A percentile compares a stretch with the other conserved stretches of the same genome.
Evolutionary conservation across 1,139 yeast species (phyloP).

Genomic region (Debaryomyces fabryi): DNA sequence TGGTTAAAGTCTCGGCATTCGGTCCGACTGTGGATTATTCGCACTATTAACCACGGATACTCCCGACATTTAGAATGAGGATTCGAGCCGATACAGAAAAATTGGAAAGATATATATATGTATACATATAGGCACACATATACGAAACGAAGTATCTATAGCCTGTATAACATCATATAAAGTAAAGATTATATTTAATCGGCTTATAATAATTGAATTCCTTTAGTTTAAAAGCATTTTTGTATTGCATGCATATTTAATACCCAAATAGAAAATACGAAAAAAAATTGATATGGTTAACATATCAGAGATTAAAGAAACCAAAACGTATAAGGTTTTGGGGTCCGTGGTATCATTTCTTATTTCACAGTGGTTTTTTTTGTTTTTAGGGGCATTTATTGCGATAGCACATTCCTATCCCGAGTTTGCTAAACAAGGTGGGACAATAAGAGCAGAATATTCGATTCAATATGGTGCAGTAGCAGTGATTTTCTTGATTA

Average conservation of each 20-base stretch:
- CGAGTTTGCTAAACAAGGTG: conserved; percentile 80
- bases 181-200: neutral
- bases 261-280: neutral
- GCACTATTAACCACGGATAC: neutral
- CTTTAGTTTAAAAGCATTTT: neutral
- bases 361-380: conserved; percentile 70
- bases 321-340: conserved; percentile 15
- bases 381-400: conserved; percentile 68
- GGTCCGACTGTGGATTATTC: neutral
- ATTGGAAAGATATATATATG: neutral
- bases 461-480: conserved; percentile 85
- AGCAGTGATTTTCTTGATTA: conserved; percentile 76
- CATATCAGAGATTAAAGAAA: conserved; percentile 8
- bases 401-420: conserved; percentile 81
- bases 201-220: neutral
- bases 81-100: neutral
- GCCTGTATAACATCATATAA: neutral
- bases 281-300: neutral
- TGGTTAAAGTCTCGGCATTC: neutral
- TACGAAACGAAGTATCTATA: neutral
- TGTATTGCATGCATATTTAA: neutral
- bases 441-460: conserved; percentile 72
- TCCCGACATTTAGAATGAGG: neutral
- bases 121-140: neutral
- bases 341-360: conserved; percentile 28